Conservation (phyloP, 352 stramenopile genomes). For the Phytophthora citricola region DNA sequence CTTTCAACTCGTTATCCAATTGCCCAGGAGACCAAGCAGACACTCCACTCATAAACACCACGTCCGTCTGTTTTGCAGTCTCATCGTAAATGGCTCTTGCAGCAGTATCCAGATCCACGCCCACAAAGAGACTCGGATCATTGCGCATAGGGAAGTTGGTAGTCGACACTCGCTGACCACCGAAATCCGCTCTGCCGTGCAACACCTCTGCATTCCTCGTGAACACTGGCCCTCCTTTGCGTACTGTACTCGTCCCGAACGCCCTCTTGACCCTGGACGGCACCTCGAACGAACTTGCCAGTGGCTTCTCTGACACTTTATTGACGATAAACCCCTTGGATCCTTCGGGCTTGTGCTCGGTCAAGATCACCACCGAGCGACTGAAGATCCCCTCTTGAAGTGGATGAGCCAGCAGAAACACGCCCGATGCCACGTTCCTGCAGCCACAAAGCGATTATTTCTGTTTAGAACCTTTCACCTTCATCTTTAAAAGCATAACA, state of each 20-base stretch:
- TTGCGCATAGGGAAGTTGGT: conserved; percentile 52
- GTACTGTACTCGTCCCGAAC: conserved; percentile 70
- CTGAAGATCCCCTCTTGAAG: conserved; percentile 76
- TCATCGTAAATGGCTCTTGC: conserved; percentile 64
- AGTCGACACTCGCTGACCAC: conserved; percentile 54
- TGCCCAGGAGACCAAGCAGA: conserved; percentile 76
- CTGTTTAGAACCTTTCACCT: not conserved
- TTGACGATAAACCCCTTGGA: conserved; percentile 85
- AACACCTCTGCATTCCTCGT: conserved; percentile 71
- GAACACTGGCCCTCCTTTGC: conserved; percentile 67
- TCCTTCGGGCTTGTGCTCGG: conserved; percentile 61
- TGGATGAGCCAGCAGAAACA: conserved; percentile 82
- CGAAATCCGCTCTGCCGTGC: conserved; percentile 65
- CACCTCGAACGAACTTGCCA: conserved; percentile 68
- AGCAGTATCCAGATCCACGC: conserved; percentile 70
- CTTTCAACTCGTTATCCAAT: conserved; percentile 72
- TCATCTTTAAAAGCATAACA: not conserved
- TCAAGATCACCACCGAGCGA: conserved; percentile 78
- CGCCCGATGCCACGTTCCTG: conserved; percentile 51
- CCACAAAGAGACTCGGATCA: conserved; percentile 66
- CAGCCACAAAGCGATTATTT: conserved; percentile 1
- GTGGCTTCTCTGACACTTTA: conserved; percentile 54
- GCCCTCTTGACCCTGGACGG: conserved; percentile 59
- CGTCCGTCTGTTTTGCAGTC: conserved; percentile 57
- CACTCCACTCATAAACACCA: conserved; percentile 83